Evolutionary conservation across 2,329 filamentous ascomycete genomes (phyloP), one percentile per base, ranked within the genome.

Genomic region (Penicillium italicum): DNA sequence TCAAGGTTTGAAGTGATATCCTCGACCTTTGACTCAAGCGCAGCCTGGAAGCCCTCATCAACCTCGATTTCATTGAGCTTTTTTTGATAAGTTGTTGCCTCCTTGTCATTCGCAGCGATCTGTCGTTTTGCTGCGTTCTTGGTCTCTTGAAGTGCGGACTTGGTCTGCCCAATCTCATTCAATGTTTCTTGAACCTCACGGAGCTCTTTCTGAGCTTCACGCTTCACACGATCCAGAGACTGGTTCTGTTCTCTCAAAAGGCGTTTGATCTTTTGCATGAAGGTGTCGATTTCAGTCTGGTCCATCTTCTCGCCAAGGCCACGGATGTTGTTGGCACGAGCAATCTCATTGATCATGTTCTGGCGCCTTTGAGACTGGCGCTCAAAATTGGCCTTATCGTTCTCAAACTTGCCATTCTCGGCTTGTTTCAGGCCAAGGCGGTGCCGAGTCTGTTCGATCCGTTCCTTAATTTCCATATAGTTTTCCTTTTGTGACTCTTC

Each of bases 351-450:
- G 53, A 97, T 85, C 71, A 96, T 82, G 10, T 82, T 80, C 66
- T 87, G 81, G 37, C 93, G 88, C 42, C 83, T 79, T 63, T 84
- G 79, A 4, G 96, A 71, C 62, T 97, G 89, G 4, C 88, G 84
- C 69, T 97, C 90, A 69, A 94, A 90, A 65, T 88, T 90, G 59
- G 90, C 87, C 75, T 93, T 91, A 69, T 96, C 88, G 2, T 92
- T 93, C 72, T 94, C 85, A 63, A 88, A 86, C 62, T 87, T 90
- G 41, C 93, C 93, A 70, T 73, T 71, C 58, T 79, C 74, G 26
- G 73, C 77, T 53, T 76, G 74, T 48, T 75, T 74, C 22, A 69
- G 50, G 26, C 74, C 74, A 37, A 76, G 50, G 43, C 71, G 68
- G 44, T 68, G 69, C 3, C 82, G 79, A 45, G 70, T 73, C 4